These are phyloP conservation scores for Chiua virens DNA, from an alignment of 768 basidiomycete species.

Conservation along the genomic window DNA sequence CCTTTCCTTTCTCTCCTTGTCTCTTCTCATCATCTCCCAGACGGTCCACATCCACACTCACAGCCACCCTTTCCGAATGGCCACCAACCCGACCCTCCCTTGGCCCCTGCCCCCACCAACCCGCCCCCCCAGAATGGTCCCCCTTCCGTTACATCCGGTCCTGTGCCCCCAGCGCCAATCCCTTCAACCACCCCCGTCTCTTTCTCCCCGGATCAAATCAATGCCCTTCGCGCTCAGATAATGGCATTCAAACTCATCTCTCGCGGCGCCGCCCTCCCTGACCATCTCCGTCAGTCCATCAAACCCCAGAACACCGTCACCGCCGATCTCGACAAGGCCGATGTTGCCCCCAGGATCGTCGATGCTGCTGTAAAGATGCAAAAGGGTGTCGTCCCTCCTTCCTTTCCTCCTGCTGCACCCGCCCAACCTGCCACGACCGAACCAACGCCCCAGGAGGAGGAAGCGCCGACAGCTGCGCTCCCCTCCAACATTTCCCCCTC, in stretches of 20 bases:
- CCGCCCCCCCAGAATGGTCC: slow-evolving; percentile 32
- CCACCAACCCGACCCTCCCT: slow-evolving; percentile 30
- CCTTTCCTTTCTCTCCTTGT: neutral
- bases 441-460: slow-evolving; percentile 52
- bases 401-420: slow-evolving; percentile 30
- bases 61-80: slow-evolving; percentile 49
- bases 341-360: slow-evolving; percentile 61
- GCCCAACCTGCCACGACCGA: slow-evolving; percentile 28
- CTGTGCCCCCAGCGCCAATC: slow-evolving; percentile 48
- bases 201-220: slow-evolving; percentile 75
- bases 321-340: slow-evolving; percentile 64
- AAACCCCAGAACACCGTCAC: slow-evolving; percentile 61
- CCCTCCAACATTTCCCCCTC: slow-evolving; percentile 45
- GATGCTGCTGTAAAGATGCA: slow-evolving; percentile 76
- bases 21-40: slow-evolving; percentile 29
- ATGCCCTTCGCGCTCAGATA: slow-evolving; percentile 77
- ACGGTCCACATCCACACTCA: slow-evolving; percentile 22
- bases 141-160: slow-evolving; percentile 47
- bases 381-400: slow-evolving; percentile 44
- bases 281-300: slow-evolving; percentile 68
- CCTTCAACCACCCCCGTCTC: slow-evolving; percentile 74
- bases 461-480: slow-evolving; percentile 34
- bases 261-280: slow-evolving; percentile 65
- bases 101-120: slow-evolving; percentile 31
- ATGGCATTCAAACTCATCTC: slow-evolving; percentile 75